Evolutionary conservation across 192 early-diverging fungal species (phyloP), one percentile per base, ranked within the genome.

Genomic region (Backusella mclennaniae): DNA sequence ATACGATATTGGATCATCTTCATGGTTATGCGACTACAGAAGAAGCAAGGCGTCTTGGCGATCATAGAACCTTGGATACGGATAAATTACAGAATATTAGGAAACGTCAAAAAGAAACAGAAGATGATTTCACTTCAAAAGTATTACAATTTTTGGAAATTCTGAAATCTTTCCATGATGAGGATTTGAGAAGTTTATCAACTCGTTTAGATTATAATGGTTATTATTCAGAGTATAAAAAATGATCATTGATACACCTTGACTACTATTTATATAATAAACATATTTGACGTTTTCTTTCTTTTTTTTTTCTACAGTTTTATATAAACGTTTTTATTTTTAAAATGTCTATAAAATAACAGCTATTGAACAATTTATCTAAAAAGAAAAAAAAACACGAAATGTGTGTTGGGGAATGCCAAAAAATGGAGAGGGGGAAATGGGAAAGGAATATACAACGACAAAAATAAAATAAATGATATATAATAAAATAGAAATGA

Each of bases 181-280:
- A 89, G 31, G 90, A 95, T 69, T 82, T 96, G 33, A 83, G 91
- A 70, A 92, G 90, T 71, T 84, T 96, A 67, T 90, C 88, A 29
- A 90, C 93, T 49, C 86, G 93, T 1, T 82, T 97, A 59, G 90
- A 97, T 76, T 97, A 95, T 76, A 97, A 97, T 78, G 89, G 89
- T 56, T 84, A 84, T 35, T 95, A 94, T 44, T 76, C 75, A 56
- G 53, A 56, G 21, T 9, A 21, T 23, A n/a, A n/a, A 56, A 56
- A 56, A 23, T 56, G 9, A 56, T 26, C 8, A 8, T 21, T 6
- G 21, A 56, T 56, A 26, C 21, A 21, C 9, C 21, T 56, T 21
- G 21, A 4, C 15, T 44, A 44, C 42, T 6, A 44, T 44, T 44
- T 44, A 39, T 39, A 39, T 39, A 39, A 39, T 39, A 39, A 39